phyloP scores from a whole-genome alignment of 2,329 filamentous ascomycete genomes.

The Aureobasidium sp. region DNA sequence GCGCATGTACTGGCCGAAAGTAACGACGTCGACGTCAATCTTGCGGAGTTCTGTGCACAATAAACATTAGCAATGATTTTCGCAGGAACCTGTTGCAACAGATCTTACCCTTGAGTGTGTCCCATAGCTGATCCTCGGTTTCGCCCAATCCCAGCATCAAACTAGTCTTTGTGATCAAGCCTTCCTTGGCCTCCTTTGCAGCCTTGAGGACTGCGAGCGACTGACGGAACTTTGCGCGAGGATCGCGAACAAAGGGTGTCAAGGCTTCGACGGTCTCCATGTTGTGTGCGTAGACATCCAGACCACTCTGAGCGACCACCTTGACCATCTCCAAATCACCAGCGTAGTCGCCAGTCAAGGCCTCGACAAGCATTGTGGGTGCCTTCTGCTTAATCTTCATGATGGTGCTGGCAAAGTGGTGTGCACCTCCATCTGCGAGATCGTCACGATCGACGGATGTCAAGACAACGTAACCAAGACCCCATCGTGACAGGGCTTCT shows the following conservation, averaged over 20 bases:
- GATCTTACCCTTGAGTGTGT: conserved; percentile 61
- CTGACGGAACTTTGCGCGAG: conserved; percentile 82
- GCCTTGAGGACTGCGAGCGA: conserved; percentile 71
- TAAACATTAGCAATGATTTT: neutral
- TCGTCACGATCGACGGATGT: conserved; percentile 94
- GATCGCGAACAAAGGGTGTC: conserved; percentile 83
- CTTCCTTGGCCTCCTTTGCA: conserved; percentile 69
- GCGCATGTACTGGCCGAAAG: conserved; percentile 99
- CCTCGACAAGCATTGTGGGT: conserved; percentile 71
- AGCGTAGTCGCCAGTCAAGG: conserved; percentile 77
- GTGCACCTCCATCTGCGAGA: conserved; percentile 76
- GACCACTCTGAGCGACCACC: conserved; percentile 74
- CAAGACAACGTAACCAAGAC: conserved; percentile 89
- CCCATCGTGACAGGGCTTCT: conserved; percentile 87
- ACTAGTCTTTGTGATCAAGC: conserved; percentile 95
- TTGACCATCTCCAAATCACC: conserved; percentile 83
- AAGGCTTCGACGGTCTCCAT: conserved; percentile 89
- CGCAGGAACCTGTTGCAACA: too few species aligned
- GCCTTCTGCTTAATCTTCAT: conserved; percentile 75
- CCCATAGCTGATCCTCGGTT: conserved; percentile 77
- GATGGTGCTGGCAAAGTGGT: conserved; percentile 90
- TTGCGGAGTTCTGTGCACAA: conserved; percentile 60
- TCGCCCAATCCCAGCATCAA: conserved; percentile 95
- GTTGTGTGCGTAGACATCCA: conserved; percentile 97
- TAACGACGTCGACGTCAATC: conserved; percentile 84